These are phyloP conservation scores for Epichloe sp. DNA, from an alignment of 2,329 filamentous ascomycete genomes.

Conservation along the genomic window DNA sequence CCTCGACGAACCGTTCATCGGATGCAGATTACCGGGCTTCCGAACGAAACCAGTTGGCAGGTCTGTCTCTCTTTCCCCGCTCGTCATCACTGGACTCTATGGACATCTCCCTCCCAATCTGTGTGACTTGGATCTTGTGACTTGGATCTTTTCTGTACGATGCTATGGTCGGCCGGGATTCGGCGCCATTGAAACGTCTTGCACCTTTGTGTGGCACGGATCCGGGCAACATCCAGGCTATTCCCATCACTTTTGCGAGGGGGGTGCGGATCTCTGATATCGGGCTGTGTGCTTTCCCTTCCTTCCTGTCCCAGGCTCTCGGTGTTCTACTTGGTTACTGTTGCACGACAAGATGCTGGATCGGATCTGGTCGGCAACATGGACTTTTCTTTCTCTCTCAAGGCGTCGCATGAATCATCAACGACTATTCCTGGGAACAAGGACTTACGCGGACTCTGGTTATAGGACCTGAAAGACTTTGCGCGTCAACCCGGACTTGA, in stretches of 20 bases:
- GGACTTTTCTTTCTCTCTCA: constrained; percentile 13
- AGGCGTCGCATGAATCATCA: constrained; percentile 5
- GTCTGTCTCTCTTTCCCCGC: constrained; percentile 65
- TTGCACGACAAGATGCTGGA: constrained; percentile 18
- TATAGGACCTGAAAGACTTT: constrained; percentile 99
- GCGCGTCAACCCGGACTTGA: constrained; percentile 92
- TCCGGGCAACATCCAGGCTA: constrained; percentile 15
- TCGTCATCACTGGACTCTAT: constrained; percentile 35
- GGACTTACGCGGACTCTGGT: constrained; percentile 71
- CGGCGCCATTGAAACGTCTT: constrained; percentile 7
- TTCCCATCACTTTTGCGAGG: constrained; percentile 3
- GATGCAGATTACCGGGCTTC: constrained; percentile 96
- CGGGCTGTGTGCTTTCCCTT: constrained; percentile 8
- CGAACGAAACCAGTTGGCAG: constrained; percentile 99
- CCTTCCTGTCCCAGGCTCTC: constrained; percentile 15
- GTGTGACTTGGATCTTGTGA: constrained; percentile 18
- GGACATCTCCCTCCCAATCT: constrained; percentile 19
- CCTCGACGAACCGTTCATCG: constrained; percentile 89
- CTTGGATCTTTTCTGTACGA: constrained; percentile 18
- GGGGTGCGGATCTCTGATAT: constrained; percentile 1
- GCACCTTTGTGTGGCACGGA: constrained; percentile 8
- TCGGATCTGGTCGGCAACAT: constrained; percentile 20
- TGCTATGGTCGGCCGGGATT: constrained; percentile 9
- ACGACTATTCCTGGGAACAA: constrained; percentile 38
- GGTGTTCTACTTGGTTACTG: constrained; percentile 1